These are phyloP conservation scores for Apiospora pterosperma DNA, from an alignment of 2,329 filamentous ascomycete species.

Conservation along the genomic window DNA sequence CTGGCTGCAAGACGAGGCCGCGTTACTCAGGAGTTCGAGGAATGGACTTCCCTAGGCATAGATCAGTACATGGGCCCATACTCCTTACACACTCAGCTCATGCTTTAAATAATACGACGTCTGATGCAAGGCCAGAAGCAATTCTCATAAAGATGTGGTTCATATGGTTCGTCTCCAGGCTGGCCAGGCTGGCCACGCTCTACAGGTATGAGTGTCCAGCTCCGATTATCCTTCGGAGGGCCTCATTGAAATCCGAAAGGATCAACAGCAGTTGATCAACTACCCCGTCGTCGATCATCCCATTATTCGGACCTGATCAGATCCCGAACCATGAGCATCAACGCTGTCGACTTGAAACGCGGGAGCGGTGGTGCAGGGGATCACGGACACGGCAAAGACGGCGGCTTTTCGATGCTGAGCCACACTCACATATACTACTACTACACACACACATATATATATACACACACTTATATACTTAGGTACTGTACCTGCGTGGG, in stretches of 20 bases:
- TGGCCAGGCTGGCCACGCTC: neutral
- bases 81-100: neutral
- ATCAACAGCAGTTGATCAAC: neutral
- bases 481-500: no score
- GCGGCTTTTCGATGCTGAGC: neutral
- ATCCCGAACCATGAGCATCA: neutral
- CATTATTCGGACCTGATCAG: neutral
- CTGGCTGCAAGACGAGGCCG: neutral
- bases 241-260: neutral
- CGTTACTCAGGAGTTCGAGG: neutral
- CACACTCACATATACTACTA: neutral
- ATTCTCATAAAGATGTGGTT: neutral
- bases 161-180: no score
- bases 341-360: neutral
- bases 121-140: neutral
- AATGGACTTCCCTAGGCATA: neutral
- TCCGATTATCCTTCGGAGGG: neutral
- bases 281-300: neutral
- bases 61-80: neutral
- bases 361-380: neutral
- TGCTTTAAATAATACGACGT: neutral
- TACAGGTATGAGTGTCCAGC: neutral
- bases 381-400: neutral
- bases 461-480: neutral
- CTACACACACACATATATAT: neutral